phyloP scores from a whole-genome alignment of 164 flowering plant species.

The Platanus orientalis region DNA sequence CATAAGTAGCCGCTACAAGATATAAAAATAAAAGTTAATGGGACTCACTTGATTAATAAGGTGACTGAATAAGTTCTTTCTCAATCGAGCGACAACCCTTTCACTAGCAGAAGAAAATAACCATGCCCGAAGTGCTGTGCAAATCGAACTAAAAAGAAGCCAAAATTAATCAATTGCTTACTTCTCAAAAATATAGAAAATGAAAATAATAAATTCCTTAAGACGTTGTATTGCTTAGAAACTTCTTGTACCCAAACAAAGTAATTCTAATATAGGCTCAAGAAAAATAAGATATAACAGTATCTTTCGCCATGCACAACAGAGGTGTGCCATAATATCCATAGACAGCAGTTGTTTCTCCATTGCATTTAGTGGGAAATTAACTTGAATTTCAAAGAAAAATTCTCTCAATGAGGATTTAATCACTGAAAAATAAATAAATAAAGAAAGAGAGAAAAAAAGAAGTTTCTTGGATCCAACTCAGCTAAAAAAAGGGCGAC shows the following conservation, averaged over 20 bases:
- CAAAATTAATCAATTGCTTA: constrained; percentile 5
- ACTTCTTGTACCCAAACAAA: neutral
- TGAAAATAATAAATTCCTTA: too few species aligned
- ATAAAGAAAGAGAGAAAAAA: neutral
- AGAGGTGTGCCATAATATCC: neutral
- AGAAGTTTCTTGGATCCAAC: too few species aligned
- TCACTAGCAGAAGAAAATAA: constrained; percentile 93
- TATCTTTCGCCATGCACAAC: neutral
- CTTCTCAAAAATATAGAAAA: too few species aligned
- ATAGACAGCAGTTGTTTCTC: too few species aligned
- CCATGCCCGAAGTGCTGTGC: constrained; percentile 90
- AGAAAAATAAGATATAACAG: neutral
- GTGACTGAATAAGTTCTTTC: constrained; percentile 79
- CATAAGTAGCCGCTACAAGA: neutral
- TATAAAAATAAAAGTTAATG: neutral
- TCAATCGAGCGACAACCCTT: constrained; percentile 89
- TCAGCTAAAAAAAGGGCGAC: too few species aligned
- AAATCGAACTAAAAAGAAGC: constrained; percentile 53
- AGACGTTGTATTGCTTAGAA: neutral
- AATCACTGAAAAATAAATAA: neutral
- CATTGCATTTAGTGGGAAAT: too few species aligned
- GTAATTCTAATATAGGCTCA: neutral
- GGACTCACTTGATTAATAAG: constrained; percentile 65
- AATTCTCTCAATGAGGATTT: neutral
- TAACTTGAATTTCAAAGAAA: neutral